Percentiles rank a stretch among this genome's conserved stretches.
phyloP scores from a whole-genome alignment of 2,329 filamentous ascomycete species.

The Thermoascus crustaceus region DNA sequence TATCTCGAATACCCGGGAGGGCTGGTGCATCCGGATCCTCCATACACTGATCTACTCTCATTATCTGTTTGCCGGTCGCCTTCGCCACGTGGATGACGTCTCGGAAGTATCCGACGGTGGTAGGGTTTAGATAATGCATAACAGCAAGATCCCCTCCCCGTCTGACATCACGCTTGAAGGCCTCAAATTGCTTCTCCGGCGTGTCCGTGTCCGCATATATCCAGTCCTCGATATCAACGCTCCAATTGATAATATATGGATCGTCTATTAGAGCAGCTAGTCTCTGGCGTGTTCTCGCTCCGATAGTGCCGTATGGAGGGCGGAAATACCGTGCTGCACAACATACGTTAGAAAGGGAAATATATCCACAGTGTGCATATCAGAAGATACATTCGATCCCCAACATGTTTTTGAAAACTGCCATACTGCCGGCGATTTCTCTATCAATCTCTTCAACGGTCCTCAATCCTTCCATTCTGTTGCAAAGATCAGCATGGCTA shows the following conservation, averaged over 20 bases:
- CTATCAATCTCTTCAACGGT: slow-evolving; percentile 26
- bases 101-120: slow-evolving; percentile 55
- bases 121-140: slow-evolving; percentile 60
- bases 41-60: slow-evolving; percentile 61
- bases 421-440: slow-evolving; percentile 27
- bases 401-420: slow-evolving; percentile 23
- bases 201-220: slow-evolving; percentile 55
- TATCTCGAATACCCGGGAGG: not conserved
- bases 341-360: slow-evolving; percentile 14
- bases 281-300: slow-evolving; percentile 57
- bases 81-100: slow-evolving; percentile 60
- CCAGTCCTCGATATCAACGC: slow-evolving; percentile 64
- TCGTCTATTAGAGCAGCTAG: slow-evolving; percentile 46
- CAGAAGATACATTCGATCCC: slow-evolving; percentile 24
- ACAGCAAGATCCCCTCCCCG: slow-evolving; percentile 59
- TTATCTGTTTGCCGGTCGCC: slow-evolving; percentile 54
- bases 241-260: slow-evolving; percentile 59
- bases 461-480: slow-evolving; percentile 30
- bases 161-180: slow-evolving; percentile 55
- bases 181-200: slow-evolving; percentile 58
- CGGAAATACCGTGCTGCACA: slow-evolving; percentile 52
- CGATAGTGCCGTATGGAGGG: slow-evolving; percentile 61
- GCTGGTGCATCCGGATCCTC: slow-evolving; percentile 52
- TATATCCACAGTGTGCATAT: slow-evolving; percentile 37
- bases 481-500: not conserved